phyloP scores from a whole-genome alignment of 805 yeast genomes.

The Pichia rugopelliculosa region DNA sequence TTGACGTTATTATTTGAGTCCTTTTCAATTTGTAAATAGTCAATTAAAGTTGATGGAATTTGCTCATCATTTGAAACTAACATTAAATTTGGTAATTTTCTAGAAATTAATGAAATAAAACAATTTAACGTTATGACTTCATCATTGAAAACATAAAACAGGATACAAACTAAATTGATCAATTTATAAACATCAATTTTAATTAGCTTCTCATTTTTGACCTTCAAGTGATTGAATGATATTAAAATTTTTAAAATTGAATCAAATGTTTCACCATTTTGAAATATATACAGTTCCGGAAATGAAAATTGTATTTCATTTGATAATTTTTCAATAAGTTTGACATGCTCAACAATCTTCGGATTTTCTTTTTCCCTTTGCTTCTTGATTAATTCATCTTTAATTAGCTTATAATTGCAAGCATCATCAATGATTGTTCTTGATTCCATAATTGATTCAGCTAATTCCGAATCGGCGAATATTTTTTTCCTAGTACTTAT shows the following conservation, averaged over 20 bases:
- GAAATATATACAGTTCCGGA: slow-evolving; percentile 25
- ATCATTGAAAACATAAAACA: slow-evolving; percentile 20
- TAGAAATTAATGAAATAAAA: slow-evolving; percentile 20
- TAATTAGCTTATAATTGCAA: slow-evolving; percentile 23
- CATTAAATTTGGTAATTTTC: slow-evolving; percentile 22
- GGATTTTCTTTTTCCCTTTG: slow-evolving; percentile 13
- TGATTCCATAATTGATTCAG: slow-evolving; percentile 14
- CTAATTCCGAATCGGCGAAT: slow-evolving; percentile 5
- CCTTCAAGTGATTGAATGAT: slow-evolving; percentile 16
- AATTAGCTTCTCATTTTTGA: slow-evolving; percentile 7
- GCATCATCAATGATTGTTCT: slow-evolving; percentile 21
- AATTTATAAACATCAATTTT: slow-evolving; percentile 12
- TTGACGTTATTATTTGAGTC: background rate
- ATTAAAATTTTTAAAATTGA: slow-evolving; percentile 21
- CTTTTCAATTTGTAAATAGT: slow-evolving; percentile 12
- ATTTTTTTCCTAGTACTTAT: slow-evolving; percentile 29
- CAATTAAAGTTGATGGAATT: slow-evolving; percentile 8
- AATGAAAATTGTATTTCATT: slow-evolving; percentile 20
- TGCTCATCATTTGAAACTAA: slow-evolving; percentile 3
- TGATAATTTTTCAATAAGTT: slow-evolving; percentile 20
- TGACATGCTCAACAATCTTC: slow-evolving; percentile 10
- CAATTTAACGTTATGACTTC: slow-evolving; percentile 20
- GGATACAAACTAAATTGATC: slow-evolving; percentile 22
- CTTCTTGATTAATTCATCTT: slow-evolving; percentile 13
- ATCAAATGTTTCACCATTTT: slow-evolving; percentile 26